phyloP scores from a whole-genome alignment of 1,139 yeast genomes.

The Debaryomycetaceae sp. region DNA sequence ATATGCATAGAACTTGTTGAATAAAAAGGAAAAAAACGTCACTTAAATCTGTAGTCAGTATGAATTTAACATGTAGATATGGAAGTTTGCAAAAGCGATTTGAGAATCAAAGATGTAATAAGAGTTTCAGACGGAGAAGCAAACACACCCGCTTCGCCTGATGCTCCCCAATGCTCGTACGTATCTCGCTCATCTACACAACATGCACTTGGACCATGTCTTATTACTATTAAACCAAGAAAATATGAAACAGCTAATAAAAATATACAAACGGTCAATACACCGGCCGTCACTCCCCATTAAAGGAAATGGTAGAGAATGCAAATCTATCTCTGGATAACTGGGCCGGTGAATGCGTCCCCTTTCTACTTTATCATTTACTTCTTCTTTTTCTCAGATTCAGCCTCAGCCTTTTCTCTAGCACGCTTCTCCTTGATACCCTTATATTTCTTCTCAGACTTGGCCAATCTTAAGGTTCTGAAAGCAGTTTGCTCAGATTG shows the following conservation, averaged over 20 bases:
- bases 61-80: no score
- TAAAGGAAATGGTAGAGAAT: background rate
- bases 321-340: background rate
- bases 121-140: no score
- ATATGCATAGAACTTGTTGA: background rate
- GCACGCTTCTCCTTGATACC: constrained; percentile 99
- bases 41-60: no score
- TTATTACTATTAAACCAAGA: constrained; percentile 5
- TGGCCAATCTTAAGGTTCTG: constrained; percentile 94
- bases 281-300: background rate
- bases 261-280: constrained; percentile 3
- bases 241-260: constrained; percentile 4
- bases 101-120: no score
- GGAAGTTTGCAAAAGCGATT: no score
- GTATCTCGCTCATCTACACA: no score
- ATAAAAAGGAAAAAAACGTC: background rate
- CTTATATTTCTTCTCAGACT: constrained; percentile 87
- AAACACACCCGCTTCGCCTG: no score
- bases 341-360: background rate
- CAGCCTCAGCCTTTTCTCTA: constrained; percentile 96
- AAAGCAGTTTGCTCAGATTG: constrained; percentile 82
- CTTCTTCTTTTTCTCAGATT: constrained; percentile 96
- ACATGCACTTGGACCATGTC: constrained; percentile 1
- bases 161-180: no score
- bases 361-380: constrained; percentile 28